These are phyloP conservation scores for Trichosanthes cucumerina DNA, from an alignment of 306 rosid genomes.

Conservation along the genomic window DNA sequence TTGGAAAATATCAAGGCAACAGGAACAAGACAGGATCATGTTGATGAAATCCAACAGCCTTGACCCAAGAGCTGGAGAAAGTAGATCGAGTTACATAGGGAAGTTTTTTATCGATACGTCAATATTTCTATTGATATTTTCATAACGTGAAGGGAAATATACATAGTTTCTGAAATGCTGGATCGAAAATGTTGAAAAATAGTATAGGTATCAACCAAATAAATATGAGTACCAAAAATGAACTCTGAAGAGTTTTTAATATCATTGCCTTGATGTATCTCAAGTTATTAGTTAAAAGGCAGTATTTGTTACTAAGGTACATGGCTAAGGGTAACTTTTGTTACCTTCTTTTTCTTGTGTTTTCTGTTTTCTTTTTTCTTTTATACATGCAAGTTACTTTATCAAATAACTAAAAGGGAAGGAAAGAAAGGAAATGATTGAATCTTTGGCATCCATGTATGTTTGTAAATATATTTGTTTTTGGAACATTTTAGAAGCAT, in stretches of 20 bases:
- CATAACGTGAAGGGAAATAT: neutral
- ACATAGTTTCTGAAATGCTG: neutral
- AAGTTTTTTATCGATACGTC: neutral
- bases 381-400: neutral
- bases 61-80: constrained; percentile 1
- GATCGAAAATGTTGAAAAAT: neutral
- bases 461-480: neutral
- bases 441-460: neutral
- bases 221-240: neutral
- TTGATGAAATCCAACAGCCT: neutral
- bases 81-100: neutral
- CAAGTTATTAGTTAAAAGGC: neutral
- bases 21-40: neutral
- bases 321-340: neutral
- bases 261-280: neutral
- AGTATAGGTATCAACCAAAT: neutral
- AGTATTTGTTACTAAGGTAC: neutral
- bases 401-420: no score
- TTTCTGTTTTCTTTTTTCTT: neutral
- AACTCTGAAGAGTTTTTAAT: neutral
- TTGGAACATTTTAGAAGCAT: neutral
- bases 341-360: neutral
- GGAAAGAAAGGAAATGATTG: no score
- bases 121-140: neutral
- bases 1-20: neutral